phyloP scores from a whole-genome alignment of 108 stramenopile species.

The Nitzschia sp. region DNA sequence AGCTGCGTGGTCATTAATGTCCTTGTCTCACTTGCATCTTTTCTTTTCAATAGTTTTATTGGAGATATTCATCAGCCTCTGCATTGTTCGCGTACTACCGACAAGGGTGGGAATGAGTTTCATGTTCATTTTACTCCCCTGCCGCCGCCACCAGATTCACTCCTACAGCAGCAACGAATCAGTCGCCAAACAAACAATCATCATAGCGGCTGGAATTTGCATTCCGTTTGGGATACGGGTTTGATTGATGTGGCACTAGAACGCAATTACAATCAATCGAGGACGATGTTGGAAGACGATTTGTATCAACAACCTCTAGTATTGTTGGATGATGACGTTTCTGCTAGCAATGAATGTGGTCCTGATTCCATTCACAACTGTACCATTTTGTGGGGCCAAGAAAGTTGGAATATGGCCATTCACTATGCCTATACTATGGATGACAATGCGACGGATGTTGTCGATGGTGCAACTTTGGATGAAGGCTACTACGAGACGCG shows the following conservation, averaged over 20 bases:
- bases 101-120: constrained; percentile 64
- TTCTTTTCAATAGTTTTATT: constrained; percentile 35
- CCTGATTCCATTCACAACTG: constrained; percentile 23
- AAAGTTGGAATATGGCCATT: constrained; percentile 46
- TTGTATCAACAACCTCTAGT: constrained; percentile 6
- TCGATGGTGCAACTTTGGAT: constrained; percentile 32
- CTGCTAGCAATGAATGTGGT: constrained; percentile 19
- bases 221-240: constrained; percentile 69
- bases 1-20: neutral
- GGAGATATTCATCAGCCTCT: constrained; percentile 76
- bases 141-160: neutral
- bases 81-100: constrained; percentile 47
- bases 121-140: constrained; percentile 39
- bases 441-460: constrained; percentile 35
- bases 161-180: neutral
- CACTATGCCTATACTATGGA: constrained; percentile 47
- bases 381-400: constrained; percentile 47
- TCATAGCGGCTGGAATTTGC: constrained; percentile 44
- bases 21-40: neutral
- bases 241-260: constrained; percentile 50
- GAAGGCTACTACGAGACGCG: constrained; percentile 51
- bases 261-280: constrained; percentile 29
- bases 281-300: constrained; percentile 33
- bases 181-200: constrained; percentile 6
- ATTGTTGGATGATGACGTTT: neutral